Evolutionary conservation across 305 asterid species (phyloP).

Genomic region (Rubia tinctorum): DNA sequence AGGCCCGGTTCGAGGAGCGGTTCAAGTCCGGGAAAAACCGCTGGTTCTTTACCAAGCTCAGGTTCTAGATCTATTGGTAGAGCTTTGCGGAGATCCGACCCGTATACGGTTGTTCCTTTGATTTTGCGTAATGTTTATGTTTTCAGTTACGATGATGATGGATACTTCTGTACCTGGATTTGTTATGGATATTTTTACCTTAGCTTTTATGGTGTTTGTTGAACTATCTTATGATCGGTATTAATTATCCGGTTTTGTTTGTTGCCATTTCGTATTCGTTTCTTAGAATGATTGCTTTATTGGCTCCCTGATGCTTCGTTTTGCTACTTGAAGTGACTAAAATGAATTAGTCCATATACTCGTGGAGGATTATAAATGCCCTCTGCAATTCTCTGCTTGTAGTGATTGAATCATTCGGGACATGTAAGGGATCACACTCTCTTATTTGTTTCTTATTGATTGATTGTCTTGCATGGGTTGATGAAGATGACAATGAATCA

Average conservation of each 20-base stretch:
- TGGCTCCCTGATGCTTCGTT: neutral
- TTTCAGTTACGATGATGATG: neutral
- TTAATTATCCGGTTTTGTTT: neutral
- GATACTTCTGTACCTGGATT: neutral
- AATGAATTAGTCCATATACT: no score
- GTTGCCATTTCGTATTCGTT: neutral
- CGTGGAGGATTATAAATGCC: no score
- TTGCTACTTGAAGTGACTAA: no score
- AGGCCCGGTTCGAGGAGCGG: constrained; percentile 35
- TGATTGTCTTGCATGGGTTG: no score
- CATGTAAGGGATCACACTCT: no score
- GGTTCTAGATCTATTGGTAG: constrained; percentile 15
- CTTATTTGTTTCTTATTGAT: no score
- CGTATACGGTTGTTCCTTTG: neutral
- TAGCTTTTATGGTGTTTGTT: neutral
- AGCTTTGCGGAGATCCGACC: neutral
- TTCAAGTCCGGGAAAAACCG: constrained; percentile 39
- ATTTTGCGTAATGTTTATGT: neutral
- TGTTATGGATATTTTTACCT: neutral
- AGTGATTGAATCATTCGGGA: no score
- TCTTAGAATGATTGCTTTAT: neutral
- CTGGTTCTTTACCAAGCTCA: constrained; percentile 41
- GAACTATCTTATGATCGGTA: neutral
- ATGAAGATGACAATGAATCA: no score
- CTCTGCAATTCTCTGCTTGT: no score